Evolutionary conservation across 371 early-diverging fungal genomes (phyloP).

Genomic region (Sporodiniella umbellata): DNA sequence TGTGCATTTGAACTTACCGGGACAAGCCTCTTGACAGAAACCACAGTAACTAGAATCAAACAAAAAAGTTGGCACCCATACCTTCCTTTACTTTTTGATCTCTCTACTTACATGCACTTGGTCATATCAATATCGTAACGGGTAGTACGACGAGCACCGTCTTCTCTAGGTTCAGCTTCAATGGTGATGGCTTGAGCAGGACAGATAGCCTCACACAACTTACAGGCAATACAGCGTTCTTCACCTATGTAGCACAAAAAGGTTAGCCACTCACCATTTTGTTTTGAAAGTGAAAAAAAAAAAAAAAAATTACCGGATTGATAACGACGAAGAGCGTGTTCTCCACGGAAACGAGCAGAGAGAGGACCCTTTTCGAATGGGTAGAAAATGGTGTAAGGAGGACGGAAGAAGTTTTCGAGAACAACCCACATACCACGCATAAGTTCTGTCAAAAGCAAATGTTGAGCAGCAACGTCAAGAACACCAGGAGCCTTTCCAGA

Average conservation of each 20-base stretch:
- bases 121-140: constrained; percentile 99
- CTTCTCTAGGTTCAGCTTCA: constrained; percentile 95
- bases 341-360: constrained; percentile 94
- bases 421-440: constrained; percentile 92
- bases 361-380: constrained; percentile 95
- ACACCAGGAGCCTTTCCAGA: constrained; percentile 38
- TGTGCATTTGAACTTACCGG: constrained; percentile 26
- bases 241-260: constrained; percentile 66
- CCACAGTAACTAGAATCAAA: constrained; percentile 82
- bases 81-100: too few species aligned
- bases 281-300: too few species aligned
- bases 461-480: constrained; percentile 78
- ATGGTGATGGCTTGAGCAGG: constrained; percentile 99
- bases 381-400: constrained; percentile 95
- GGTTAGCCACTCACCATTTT: not conserved
- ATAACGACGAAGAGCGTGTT: constrained; percentile 95
- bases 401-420: constrained; percentile 90
- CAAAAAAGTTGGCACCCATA: too few species aligned
- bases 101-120: constrained; percentile 76
- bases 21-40: constrained; percentile 87
- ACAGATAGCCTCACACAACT: constrained; percentile 97
- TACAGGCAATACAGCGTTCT: constrained; percentile 98
- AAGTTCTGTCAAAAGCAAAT: constrained; percentile 89
- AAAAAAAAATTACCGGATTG: constrained; percentile 80
- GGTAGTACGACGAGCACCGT: constrained; percentile 94